phyloP scores from a whole-genome alignment of 495 filamentous ascomycete species.

The Saxispiralis lemnorum region DNA sequence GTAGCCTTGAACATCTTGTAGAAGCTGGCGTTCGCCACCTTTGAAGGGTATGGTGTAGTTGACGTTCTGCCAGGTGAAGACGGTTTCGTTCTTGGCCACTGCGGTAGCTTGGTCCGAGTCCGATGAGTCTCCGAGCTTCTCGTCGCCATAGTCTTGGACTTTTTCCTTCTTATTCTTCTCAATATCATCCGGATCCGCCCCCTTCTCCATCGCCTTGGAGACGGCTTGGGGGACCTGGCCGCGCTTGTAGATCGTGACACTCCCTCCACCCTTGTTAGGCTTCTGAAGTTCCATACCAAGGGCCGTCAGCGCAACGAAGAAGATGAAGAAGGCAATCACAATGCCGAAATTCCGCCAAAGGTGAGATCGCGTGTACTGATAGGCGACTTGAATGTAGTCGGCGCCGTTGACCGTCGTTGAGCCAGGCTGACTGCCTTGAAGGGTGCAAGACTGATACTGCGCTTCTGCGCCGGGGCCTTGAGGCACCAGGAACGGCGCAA shows the following conservation, averaged over 20 bases:
- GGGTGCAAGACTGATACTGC: slow-evolving; percentile 8
- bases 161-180: slow-evolving; percentile 43
- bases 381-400: slow-evolving; percentile 23
- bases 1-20: slow-evolving; percentile 49
- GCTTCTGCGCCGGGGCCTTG: slow-evolving; percentile 31
- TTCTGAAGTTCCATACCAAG: slow-evolving; percentile 47
- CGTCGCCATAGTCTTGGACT: slow-evolving; percentile 67
- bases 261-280: slow-evolving; percentile 52
- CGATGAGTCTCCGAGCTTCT: slow-evolving; percentile 54
- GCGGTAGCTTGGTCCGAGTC: slow-evolving; percentile 52
- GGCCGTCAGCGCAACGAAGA: slow-evolving; percentile 40
- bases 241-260: slow-evolving; percentile 36
- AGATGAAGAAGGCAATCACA: slow-evolving; percentile 45
- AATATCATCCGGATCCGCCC: slow-evolving; percentile 30
- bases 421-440: slow-evolving; percentile 8
- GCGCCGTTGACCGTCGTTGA: slow-evolving; percentile 2
- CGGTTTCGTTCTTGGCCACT: slow-evolving; percentile 71
- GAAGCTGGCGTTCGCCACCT: slow-evolving; percentile 37
- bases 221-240: slow-evolving; percentile 40
- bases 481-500: slow-evolving; percentile 31
- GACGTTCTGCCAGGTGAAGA: slow-evolving; percentile 67
- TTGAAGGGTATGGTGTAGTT: slow-evolving; percentile 55
- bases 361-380: not conserved
- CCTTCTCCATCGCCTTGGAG: slow-evolving; percentile 30
- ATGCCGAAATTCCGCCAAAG: slow-evolving; percentile 8